Percentiles rank a stretch among this genome's conserved stretches.
phyloP scores from a whole-genome alignment of 1,139 yeast genomes.

The Saccharomyces hybrid region DNA sequence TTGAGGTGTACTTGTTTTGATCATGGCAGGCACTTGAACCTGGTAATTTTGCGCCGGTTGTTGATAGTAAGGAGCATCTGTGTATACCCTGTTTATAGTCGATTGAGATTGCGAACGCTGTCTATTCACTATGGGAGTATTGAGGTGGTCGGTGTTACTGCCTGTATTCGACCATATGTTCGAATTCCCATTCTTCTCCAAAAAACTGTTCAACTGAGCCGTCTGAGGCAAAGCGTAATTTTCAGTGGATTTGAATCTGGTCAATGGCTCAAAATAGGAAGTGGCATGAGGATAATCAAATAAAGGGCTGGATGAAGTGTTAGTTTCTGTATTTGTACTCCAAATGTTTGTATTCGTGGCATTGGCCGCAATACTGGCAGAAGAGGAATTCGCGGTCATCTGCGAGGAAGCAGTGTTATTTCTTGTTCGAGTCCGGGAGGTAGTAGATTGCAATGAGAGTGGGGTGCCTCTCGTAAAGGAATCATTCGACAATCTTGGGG shows the following conservation, averaged over 20 bases:
- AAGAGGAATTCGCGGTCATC: background rate
- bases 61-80: slow-evolving; percentile 20
- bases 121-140: background rate
- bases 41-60: slow-evolving; percentile 29
- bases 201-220: background rate
- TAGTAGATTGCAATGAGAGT: background rate
- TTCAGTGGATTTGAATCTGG: background rate
- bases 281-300: background rate
- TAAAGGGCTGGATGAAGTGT: background rate
- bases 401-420: background rate
- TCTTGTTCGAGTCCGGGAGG: background rate
- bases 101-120: slow-evolving; percentile 18
- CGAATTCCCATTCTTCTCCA: background rate
- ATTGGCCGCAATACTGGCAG: background rate
- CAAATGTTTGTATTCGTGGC: background rate
- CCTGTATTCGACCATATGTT: background rate
- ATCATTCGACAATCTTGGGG: background rate
- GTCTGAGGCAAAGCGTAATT: background rate
- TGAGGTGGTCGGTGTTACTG: background rate
- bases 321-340: background rate
- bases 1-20: background rate
- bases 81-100: slow-evolving; percentile 21
- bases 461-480: background rate
- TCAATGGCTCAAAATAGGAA: background rate
- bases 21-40: background rate